A percentile compares a stretch with the other conserved stretches of the same genome.
These are phyloP conservation scores for Zarea fungicola DNA, from an alignment of 2,329 filamentous ascomycete species.

Conservation along the genomic window DNA sequence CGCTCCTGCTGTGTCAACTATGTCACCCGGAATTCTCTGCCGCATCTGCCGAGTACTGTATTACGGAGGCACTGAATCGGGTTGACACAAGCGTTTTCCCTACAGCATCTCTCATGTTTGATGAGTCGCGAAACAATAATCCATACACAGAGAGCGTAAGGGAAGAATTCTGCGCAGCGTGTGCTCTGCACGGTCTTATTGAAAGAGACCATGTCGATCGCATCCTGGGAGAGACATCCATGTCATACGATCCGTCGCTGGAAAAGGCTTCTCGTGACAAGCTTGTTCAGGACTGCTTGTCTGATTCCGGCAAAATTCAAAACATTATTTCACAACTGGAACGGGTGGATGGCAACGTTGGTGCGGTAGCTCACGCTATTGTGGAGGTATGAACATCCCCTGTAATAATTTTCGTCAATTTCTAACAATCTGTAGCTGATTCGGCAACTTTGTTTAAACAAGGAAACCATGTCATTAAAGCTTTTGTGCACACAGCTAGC, in stretches of 20 bases:
- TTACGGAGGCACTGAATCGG: constrained; percentile 67
- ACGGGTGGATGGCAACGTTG: constrained; percentile 86
- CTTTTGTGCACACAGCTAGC: constrained; percentile 67
- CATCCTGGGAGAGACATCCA: constrained; percentile 77
- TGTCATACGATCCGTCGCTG: constrained; percentile 69
- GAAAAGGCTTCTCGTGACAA: constrained; percentile 73
- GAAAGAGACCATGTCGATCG: constrained; percentile 70
- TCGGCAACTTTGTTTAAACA: constrained; percentile 61
- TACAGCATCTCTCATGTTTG: constrained; percentile 54
- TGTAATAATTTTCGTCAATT: neutral
- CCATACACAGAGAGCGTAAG: constrained; percentile 54
- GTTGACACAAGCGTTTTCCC: constrained; percentile 75
- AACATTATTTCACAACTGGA: constrained; percentile 77
- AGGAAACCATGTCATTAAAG: constrained; percentile 77
- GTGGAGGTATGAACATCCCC: constrained; percentile 53
- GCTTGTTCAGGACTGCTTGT: constrained; percentile 71
- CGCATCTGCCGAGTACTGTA: constrained; percentile 67
- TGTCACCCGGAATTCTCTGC: constrained; percentile 65
- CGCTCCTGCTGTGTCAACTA: constrained; percentile 48
- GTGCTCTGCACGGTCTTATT: constrained; percentile 81
- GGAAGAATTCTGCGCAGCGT: constrained; percentile 81
- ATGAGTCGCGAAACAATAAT: constrained; percentile 52
- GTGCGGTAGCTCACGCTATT: constrained; percentile 74
- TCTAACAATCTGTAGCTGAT: constrained; percentile 49
- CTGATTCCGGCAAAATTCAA: constrained; percentile 70